Evolutionary conservation across 2,329 filamentous ascomycete species (phyloP), one percentile per base, ranked within the genome.

Genomic region (Diaporthe nobilis): DNA sequence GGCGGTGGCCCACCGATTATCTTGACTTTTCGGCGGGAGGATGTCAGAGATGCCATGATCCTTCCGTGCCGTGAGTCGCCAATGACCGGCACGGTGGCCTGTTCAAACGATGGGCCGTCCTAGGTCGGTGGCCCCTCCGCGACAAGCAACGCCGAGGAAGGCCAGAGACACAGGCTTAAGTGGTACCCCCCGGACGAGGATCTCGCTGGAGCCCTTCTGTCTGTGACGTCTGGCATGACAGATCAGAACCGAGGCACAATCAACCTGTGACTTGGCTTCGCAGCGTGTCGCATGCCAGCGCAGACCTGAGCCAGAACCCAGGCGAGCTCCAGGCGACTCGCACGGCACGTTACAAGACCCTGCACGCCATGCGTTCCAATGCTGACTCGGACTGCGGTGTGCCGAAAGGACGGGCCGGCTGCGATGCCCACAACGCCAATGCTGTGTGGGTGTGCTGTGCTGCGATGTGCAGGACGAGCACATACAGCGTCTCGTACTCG

Each of bases 371-470:
- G 65, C 49, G 17, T 55, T 15, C 15, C 31, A 25, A 13, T 55
- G 47, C 65, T 70, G 65, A 70, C 65, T 70, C 65, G 65, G 65
- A 15, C 49, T 70, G 65, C 65, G 31, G 65, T 70, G 65, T 70
- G 49, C 65, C 65, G 65, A 70, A 42, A 55, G 49, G 65, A 55
- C 65, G 65, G 65, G 34, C 65, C 65, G 65, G 34, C 65, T 42
- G 65, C n/a, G 22, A 44, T 63, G 60, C 4, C 12, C 47, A 37
- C 28, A 37, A n/a, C 28, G 63, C 28, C 31, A 17, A n/a, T 39
- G 63, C 44, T 39, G 44, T 39, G 44, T 39, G 44, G 31, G 22
- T 25, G 22, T 53, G 22, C 31, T 39, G 28, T 28, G 31, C 63
- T 37, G 63, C 34, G 44, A 12, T 51, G 20, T 53, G 44, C 47